Base-by-base conservation (phyloP, 2,329 filamentous ascomycete species). In the Lithohypha guttulata region DNA sequence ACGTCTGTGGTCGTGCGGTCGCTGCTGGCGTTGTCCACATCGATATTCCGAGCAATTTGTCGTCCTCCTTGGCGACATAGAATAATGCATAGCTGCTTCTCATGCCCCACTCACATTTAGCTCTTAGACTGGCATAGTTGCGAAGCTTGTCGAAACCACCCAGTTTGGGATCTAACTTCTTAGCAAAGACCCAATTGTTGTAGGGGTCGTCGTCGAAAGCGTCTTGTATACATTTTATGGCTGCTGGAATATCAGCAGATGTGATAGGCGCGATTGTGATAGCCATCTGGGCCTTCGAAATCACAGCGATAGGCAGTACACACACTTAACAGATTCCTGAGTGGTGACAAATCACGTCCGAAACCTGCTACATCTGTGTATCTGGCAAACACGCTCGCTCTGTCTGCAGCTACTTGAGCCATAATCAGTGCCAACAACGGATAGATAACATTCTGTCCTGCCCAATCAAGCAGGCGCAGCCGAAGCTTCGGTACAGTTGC, bases 61-160 rank as follows among this genome's bases (percentile, higher is more conserved):
- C 35, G 6, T 17, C 11, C 4, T 53, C 74, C 57, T 77, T 81
- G 7, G 77, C 77, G 42, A 84, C 76, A 49, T 80, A 73, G 60
- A 84, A 81, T 25, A 81, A 69, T 37, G 72, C 77, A 20, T 39
- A 39, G 26, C 14, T 20, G 53, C 80, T 76, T 37, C 70, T 67
- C 55, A 84, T 80, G 18, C 80, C 79, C 75, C 79, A 84, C 47
- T 65, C 64, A 59, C 79, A 82, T 37, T 81, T 72, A 2, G 80
- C 71, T 2, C 66, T 69, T 11, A 83, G 65, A 10, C 77, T 81
- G 21, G 69, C 69, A 42, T 70, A 69, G 52, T 83, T 83, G 20
- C 79, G 70, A 32, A 64, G 53, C 11, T 65, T 55, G 39, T 71
- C 71, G 59, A 80, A 78, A 71, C 79, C 53, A 46, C 37, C 39